These are phyloP conservation scores for Penicillium sp. DNA, from an alignment of 2,329 filamentous ascomycete genomes.

Conservation along the genomic window DNA sequence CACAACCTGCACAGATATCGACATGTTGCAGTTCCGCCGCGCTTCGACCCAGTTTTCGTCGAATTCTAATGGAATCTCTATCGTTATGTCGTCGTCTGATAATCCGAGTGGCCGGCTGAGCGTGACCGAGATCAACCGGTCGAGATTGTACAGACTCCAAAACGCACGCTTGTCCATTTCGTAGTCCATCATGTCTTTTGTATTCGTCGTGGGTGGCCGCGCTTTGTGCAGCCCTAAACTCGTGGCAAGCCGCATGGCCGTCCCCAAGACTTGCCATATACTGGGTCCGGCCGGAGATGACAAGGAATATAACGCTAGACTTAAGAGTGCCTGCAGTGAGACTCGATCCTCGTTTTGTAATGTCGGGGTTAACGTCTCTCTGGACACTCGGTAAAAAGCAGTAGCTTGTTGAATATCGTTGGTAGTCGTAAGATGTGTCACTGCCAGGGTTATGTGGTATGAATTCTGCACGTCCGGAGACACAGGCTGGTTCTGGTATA, in stretches of 20 bases:
- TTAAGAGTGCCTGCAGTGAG: constrained; percentile 33
- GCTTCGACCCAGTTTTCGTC: constrained; percentile 38
- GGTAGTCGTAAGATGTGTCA: constrained; percentile 31
- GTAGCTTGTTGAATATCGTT: constrained; percentile 27
- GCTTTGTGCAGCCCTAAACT: constrained; percentile 36
- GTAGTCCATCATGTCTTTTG: constrained; percentile 28
- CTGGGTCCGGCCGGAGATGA: constrained; percentile 36
- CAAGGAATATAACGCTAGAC: constrained; percentile 35
- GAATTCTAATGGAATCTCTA: constrained; percentile 34
- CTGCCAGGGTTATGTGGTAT: constrained; percentile 37
- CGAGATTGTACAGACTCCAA: constrained; percentile 44
- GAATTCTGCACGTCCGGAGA: constrained; percentile 31
- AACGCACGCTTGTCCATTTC: constrained; percentile 42
- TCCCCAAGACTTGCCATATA: constrained; percentile 38
- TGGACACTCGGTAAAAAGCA: constrained; percentile 34
- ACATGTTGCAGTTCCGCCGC: constrained; percentile 34
- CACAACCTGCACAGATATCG: constrained; percentile 36
- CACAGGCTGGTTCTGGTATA: constrained; percentile 32
- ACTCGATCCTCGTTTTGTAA: constrained; percentile 37
- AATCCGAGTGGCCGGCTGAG: constrained; percentile 38
- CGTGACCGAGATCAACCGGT: constrained; percentile 38
- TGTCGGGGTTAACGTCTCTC: constrained; percentile 30
- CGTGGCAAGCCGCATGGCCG: constrained; percentile 33
- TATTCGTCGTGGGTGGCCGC: constrained; percentile 16
- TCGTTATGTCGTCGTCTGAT: constrained; percentile 40